phyloP scores from a whole-genome alignment of 768 basidiomycete genomes.

The Candolleomyces eurysporus region DNA sequence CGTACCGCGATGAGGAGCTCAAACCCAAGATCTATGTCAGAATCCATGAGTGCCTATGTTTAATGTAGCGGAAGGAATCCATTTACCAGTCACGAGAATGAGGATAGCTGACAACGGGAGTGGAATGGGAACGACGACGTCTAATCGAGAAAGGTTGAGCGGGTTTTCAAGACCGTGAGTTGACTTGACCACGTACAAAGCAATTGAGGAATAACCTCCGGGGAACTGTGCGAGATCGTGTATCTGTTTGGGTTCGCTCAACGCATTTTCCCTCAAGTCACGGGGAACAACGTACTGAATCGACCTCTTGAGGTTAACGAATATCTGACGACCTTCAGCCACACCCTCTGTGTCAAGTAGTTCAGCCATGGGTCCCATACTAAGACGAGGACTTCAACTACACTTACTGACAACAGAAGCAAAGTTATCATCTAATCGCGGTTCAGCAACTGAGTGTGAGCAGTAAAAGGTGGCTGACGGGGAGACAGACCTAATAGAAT shows the following conservation, averaged over 20 bases:
- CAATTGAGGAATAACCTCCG: constrained; percentile 67
- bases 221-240: constrained; percentile 64
- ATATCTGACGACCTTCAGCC: constrained; percentile 66
- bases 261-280: not conserved
- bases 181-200: constrained; percentile 44
- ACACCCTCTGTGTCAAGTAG: constrained; percentile 50
- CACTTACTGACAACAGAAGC: constrained; percentile 67
- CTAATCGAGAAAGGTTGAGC: constrained; percentile 25
- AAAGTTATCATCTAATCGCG: constrained; percentile 59
- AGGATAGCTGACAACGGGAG: constrained; percentile 66
- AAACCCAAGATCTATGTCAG: constrained; percentile 60
- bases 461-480: not conserved
- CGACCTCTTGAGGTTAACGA: constrained; percentile 68
- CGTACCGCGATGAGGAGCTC: constrained; percentile 65
- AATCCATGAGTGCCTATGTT: not conserved
- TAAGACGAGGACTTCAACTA: not conserved
- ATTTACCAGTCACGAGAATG: constrained; percentile 65
- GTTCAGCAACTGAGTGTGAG: not conserved
- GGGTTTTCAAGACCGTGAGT: not conserved
- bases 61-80: not conserved
- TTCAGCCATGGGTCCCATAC: not conserved
- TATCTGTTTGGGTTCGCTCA: constrained; percentile 34
- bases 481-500: constrained; percentile 54
- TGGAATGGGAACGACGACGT: constrained; percentile 67
- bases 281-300: constrained; percentile 47